phyloP scores from a whole-genome alignment of 768 basidiomycete species.

The Auricularia sp. region DNA sequence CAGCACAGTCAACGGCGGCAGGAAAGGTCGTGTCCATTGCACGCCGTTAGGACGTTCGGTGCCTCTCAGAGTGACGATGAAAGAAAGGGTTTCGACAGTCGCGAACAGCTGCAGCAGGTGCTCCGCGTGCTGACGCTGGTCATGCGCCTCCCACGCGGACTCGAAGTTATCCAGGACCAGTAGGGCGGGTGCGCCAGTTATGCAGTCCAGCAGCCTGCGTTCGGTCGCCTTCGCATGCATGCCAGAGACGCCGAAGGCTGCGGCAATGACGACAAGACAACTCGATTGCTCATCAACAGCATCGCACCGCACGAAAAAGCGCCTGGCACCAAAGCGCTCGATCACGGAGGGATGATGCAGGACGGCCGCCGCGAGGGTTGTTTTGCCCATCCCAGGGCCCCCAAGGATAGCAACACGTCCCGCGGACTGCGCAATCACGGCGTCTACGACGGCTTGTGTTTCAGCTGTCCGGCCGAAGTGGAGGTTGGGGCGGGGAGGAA shows the following conservation, averaged over 20 bases:
- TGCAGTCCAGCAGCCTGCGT: not conserved
- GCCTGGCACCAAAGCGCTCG: conserved; percentile 15
- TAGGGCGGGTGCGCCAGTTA: not conserved
- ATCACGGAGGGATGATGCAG: conserved; percentile 16
- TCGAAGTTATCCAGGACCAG: conserved; percentile 16
- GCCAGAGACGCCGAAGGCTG: not conserved
- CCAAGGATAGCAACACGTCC: conserved; percentile 14
- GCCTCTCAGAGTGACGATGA: conserved; percentile 15
- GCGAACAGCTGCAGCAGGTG: conserved; percentile 9
- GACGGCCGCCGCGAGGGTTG: conserved; percentile 25
- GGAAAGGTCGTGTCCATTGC: conserved; percentile 13
- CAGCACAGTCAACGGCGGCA: conserved; percentile 8
- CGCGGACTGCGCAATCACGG: not conserved
- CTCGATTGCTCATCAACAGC: not conserved
- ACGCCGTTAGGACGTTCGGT: conserved; percentile 14
- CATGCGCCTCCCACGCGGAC: conserved; percentile 11
- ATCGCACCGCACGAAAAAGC: conserved; percentile 27
- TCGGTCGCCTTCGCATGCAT: no score
- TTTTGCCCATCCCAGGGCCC: conserved; percentile 31
- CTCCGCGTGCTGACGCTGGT: conserved; percentile 3
- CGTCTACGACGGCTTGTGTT: not conserved
- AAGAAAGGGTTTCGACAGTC: conserved; percentile 9
- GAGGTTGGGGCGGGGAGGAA: not conserved
- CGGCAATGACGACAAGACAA: not conserved
- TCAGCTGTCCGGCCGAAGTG: not conserved